These are phyloP conservation scores for Saccharum hybrid DNA, from an alignment of 202 grass and related monocot species.

Conservation along the genomic window DNA sequence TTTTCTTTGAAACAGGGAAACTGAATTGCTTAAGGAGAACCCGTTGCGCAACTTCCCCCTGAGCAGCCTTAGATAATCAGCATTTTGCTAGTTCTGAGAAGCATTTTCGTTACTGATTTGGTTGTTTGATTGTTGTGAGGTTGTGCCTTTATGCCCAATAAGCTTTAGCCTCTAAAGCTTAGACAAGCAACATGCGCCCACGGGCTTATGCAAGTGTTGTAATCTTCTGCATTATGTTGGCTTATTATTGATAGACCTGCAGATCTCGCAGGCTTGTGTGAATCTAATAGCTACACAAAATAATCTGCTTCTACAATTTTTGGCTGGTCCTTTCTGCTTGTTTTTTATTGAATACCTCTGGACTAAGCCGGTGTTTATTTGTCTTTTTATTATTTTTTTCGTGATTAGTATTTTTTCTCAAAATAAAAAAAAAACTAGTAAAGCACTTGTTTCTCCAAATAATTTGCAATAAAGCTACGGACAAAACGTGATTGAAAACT, in stretches of 20 bases:
- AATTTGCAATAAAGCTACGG: constrained; percentile 11
- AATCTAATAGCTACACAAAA: constrained; percentile 17
- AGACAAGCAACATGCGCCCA: background rate
- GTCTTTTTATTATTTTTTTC: background rate
- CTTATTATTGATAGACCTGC: constrained; percentile 23
- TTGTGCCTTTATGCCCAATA: constrained; percentile 28
- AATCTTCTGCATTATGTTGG: constrained; percentile 24
- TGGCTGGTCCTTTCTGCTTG: background rate
- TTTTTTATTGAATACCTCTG: background rate
- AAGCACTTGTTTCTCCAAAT: constrained; percentile 40
- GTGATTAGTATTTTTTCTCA: constrained; percentile 3
- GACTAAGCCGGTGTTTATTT: background rate
- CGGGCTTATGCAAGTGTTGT: constrained; percentile 35
- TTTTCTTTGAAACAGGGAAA: constrained; percentile 73
- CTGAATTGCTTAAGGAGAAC: constrained; percentile 88
- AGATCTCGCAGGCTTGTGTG: background rate
- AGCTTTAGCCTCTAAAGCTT: constrained; percentile 88
- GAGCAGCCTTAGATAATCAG: constrained; percentile 75
- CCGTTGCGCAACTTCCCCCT: constrained; percentile 81
- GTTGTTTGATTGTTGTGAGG: constrained; percentile 35
- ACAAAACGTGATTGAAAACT: constrained; percentile 55
- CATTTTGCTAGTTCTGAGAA: constrained; percentile 21
- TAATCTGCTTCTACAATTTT: constrained; percentile 9
- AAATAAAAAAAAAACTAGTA: constrained; percentile 24
- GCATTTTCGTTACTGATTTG: constrained; percentile 22